Conservation (phyloP, 345 rosid species). For the Syzygium aromaticum region DNA sequence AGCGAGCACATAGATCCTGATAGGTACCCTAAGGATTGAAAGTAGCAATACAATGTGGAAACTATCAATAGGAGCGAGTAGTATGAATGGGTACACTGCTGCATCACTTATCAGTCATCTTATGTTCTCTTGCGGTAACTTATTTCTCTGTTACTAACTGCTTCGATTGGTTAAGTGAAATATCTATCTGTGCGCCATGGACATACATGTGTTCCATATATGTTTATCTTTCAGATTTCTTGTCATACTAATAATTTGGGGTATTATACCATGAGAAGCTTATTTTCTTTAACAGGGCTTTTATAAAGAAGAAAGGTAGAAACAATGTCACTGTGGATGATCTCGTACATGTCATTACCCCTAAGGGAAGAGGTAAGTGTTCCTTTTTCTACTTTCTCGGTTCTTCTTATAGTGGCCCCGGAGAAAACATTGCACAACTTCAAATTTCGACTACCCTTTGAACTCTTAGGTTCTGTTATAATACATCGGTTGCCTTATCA, state of each 20-base stretch:
- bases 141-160: neutral
- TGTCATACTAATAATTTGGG: neutral
- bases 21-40: neutral
- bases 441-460: neutral
- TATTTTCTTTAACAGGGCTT: conserved; percentile 31
- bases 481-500: neutral
- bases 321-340: conserved; percentile 76
- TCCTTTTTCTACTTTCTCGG: neutral
- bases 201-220: neutral
- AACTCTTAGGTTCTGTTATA: neutral
- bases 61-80: too few species aligned
- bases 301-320: conserved; percentile 65
- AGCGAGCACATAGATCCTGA: neutral
- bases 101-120: neutral
- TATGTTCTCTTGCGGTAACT: neutral
- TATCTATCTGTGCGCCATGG: neutral
- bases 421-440: neutral
- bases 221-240: neutral
- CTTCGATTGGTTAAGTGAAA: neutral
- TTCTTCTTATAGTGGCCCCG: neutral
- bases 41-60: neutral
- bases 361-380: conserved; percentile 71
- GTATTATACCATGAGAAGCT: neutral
- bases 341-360: conserved; percentile 64
- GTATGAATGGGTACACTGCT: too few species aligned